These are phyloP conservation scores for Solanum pennellii DNA, from an alignment of 257 asterid species.

Conservation along the genomic window DNA sequence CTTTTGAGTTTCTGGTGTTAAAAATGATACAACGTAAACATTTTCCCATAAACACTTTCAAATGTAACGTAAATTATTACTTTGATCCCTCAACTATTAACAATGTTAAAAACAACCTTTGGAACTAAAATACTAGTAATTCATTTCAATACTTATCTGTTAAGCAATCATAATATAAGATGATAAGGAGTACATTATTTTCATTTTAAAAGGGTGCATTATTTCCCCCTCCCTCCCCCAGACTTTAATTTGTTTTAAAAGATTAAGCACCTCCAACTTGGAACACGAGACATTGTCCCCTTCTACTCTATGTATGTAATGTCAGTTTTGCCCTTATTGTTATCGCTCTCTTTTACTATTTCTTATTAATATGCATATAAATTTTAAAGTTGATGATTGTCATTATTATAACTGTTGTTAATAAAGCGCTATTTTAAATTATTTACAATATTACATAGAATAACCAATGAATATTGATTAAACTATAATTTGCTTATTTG, in stretches of 20 bases:
- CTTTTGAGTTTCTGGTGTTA: too few species aligned
- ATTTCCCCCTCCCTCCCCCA: not conserved
- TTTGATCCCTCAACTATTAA: too few species aligned
- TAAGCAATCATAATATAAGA: not conserved
- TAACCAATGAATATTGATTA: not conserved
- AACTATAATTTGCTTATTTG: not conserved
- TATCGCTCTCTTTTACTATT: not conserved
- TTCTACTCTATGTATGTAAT: too few species aligned
- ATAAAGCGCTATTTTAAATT: not conserved
- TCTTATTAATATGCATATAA: not conserved
- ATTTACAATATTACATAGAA: not conserved
- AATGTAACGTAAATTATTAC: too few species aligned
- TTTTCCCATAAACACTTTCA: too few species aligned
- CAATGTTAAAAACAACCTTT: too few species aligned
- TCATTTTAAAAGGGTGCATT: not conserved
- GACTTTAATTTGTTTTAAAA: not conserved
- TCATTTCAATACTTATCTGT: not conserved
- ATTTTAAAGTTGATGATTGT: too few species aligned
- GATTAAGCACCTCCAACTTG: not conserved
- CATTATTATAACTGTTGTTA: not conserved
- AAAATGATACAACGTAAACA: too few species aligned
- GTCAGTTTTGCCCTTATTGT: not conserved
- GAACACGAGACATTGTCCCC: not conserved
- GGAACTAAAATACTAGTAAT: too few species aligned
- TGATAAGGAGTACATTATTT: not conserved